phyloP scores from a whole-genome alignment of 129 eudicot species.

The Lactuca sativa region DNA sequence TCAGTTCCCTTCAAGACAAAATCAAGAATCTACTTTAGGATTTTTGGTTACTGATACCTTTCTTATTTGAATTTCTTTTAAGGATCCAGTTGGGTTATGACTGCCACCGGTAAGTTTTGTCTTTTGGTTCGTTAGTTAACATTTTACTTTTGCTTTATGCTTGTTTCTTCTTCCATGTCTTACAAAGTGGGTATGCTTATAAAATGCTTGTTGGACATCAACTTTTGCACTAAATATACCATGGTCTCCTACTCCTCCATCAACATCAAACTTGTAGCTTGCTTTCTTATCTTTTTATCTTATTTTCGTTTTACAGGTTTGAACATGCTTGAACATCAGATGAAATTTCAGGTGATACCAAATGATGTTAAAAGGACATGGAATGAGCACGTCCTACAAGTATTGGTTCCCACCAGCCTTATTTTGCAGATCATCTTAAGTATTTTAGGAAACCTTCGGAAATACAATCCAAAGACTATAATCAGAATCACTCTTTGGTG shows the following conservation, averaged over 20 bases:
- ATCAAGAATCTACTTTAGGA: neutral
- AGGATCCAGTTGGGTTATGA: neutral
- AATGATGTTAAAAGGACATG: conserved; percentile 24
- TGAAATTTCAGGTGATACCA: conserved; percentile 20
- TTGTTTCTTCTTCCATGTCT: neutral
- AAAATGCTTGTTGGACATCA: neutral
- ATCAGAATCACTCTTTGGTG: conserved; percentile 48
- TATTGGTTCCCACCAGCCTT: conserved; percentile 43
- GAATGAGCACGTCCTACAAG: conserved; percentile 44
- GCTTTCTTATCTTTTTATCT: neutral
- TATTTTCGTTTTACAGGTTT: conserved; percentile 34
- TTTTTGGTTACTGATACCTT: neutral
- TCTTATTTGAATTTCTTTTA: neutral
- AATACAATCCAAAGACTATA: conserved; percentile 30
- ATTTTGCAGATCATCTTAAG: conserved; percentile 33
- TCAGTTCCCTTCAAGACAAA: neutral
- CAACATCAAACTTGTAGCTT: neutral
- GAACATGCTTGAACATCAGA: conserved; percentile 16
- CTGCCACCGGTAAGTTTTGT: neutral
- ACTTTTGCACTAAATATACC: neutral
- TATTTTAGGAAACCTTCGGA: conserved; percentile 43
- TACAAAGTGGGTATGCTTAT: neutral
- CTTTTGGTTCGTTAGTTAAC: neutral
- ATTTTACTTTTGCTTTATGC: neutral
- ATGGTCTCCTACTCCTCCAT: neutral